phyloP scores from a whole-genome alignment of 1,284 basidiomycete genomes.

The Ganoderma lingzhi region DNA sequence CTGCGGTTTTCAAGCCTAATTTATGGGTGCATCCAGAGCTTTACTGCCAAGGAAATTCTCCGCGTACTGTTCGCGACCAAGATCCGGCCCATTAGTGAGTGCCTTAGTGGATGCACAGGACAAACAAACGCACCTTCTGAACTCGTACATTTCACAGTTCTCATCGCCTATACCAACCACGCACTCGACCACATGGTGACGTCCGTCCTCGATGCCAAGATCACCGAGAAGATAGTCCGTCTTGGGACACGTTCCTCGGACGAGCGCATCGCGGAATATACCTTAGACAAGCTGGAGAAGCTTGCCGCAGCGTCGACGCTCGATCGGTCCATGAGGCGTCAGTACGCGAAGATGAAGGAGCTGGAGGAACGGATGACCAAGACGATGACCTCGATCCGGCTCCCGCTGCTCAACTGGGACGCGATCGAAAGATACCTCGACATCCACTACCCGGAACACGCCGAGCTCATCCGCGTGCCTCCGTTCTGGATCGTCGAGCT shows the following conservation, averaged over 20 bases:
- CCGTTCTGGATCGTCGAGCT: conserved; percentile 52
- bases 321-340: conserved; percentile 41
- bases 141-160: conserved; percentile 50
- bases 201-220: conserved; percentile 65
- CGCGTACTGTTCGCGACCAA: conserved; percentile 58
- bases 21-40: conserved; percentile 52
- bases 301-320: conserved; percentile 52
- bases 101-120: too few species aligned
- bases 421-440: conserved; percentile 51
- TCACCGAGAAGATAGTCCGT: conserved; percentile 69
- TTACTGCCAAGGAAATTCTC: conserved; percentile 71
- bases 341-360: conserved; percentile 53
- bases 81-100: conserved; percentile 46
- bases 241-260: conserved; percentile 69
- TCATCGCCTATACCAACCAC: conserved; percentile 82
- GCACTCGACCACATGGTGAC: conserved; percentile 76
- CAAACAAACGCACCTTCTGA: too few species aligned
- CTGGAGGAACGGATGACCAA: conserved; percentile 53
- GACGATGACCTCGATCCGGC: conserved; percentile 51
- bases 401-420: conserved; percentile 45
- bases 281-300: conserved; percentile 62
- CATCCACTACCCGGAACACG: conserved; percentile 53
- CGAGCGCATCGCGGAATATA: conserved; percentile 62
- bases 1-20: neutral
- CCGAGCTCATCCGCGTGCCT: conserved; percentile 45